Conservation (phyloP, 352 stramenopile genomes). For the Globisporangium cylindrosporum region DNA sequence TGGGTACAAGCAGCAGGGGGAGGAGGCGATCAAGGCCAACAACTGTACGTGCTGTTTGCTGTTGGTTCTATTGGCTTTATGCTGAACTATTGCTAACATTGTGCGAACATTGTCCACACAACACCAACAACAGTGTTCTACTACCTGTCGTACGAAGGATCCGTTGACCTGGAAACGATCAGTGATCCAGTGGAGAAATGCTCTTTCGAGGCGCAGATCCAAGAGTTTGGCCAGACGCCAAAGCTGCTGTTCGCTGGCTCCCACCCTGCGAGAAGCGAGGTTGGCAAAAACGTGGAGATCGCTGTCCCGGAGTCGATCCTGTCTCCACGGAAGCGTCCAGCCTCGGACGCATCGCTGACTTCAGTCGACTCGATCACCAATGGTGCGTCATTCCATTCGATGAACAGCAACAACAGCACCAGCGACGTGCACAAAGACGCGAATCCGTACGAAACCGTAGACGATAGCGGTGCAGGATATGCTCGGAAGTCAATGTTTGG, state of each 20-base stretch:
- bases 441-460: conserved; percentile 26
- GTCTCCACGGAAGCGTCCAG: conserved; percentile 29
- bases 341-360: conserved; percentile 10
- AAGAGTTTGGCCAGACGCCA: conserved; percentile 91
- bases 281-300: conserved; percentile 54
- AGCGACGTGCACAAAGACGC: conserved; percentile 2
- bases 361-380: conserved; percentile 3
- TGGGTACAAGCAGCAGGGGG: conserved; percentile 95
- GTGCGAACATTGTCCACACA: background rate
- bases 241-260: conserved; percentile 64
- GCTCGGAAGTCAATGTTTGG: conserved; percentile 65
- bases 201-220: conserved; percentile 92
- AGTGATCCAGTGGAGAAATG: conserved; percentile 91
- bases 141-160: conserved; percentile 87
- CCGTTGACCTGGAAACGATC: conserved; percentile 81
- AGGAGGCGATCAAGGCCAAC: conserved; percentile 69
- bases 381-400: conserved; percentile 6
- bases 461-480: conserved; percentile 29
- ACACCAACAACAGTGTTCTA: conserved; percentile 68
- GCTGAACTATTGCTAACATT: background rate
- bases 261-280: conserved; percentile 61
- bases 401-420: conserved; percentile 5
- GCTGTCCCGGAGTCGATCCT: conserved; percentile 36
- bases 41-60: conserved; percentile 52
- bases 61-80: background rate